Base-by-base conservation (phyloP, 2,329 filamentous ascomycete species). In the Elsinoe perseae region DNA sequence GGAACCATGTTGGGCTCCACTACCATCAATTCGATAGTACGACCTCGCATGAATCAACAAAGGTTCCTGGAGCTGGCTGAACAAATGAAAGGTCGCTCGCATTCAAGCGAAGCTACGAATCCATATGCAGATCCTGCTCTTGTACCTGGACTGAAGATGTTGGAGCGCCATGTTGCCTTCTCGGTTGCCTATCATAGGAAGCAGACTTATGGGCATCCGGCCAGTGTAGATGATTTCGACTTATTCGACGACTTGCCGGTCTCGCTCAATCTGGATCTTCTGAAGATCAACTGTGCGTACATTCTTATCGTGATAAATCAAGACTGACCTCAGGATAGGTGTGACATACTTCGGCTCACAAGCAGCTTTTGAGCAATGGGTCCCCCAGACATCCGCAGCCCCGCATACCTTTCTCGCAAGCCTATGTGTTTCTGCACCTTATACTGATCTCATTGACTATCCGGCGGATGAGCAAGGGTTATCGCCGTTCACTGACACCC, bases 361-460 rank as follows among this genome's bases (percentile, higher is more conserved):
- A 18, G 60, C 62, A 2, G 64, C 68, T 48, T 56, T 59, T 14
- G 42, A 58, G 34, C 50, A 60, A 20, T 68, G 64, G 64, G 58
- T 66, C 12, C 67, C 65, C 0, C 57, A 57, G 3, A 53, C 68
- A 12, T 59, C 65, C 14, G 58, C 58, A 10, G 57, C 62, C 9
- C 61, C 58, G 8, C 62, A 64, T 36, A 63, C 66, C 1, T 69
- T 68, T 32, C 56, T 69, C 16, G 65, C 64, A 54, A 68, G 65
- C 3, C 58, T 69, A 1, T 65, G 62, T 46, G 64, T 68, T 14
- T 67, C 66, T 2, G 60, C 66, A 4, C 64, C 66, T 1, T 65
- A 69, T 30, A 63, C 67, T 10, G 66, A 69, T 36, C 64, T 66
- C 32, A 69, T 69, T 64, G 60, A 58, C 18, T 59, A 61, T 50